Evolutionary conservation across 805 yeast genomes (phyloP).

Genomic region (Debaryomyces castellii): DNA sequence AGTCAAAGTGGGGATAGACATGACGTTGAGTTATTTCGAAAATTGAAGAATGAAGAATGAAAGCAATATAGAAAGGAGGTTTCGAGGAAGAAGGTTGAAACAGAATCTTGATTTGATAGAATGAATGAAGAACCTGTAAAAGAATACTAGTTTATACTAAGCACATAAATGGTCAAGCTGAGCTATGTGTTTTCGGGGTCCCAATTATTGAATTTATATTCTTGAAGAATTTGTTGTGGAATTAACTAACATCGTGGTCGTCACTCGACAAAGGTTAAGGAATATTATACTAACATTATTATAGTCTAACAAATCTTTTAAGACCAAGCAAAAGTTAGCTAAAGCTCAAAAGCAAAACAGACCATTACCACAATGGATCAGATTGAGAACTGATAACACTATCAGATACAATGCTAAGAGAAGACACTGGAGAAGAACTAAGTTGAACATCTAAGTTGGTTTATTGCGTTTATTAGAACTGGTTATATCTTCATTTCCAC

Average conservation of each 20-base stretch:
- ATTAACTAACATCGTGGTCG: not conserved
- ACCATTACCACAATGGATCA: conserved; percentile 99
- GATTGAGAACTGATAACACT: conserved; percentile 96
- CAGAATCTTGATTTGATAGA: too few relatives aligned
- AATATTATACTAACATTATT: conserved; percentile 26
- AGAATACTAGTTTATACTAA: too few relatives aligned
- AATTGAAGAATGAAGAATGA: not conserved
- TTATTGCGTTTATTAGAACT: conserved; percentile 1
- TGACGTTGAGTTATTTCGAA: not conserved
- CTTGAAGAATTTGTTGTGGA: not conserved
- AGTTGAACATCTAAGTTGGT: conserved; percentile 81
- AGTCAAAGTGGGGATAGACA: not conserved
- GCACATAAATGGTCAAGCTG: too few relatives aligned
- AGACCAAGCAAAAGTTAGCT: conserved; percentile 97
- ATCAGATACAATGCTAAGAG: conserved; percentile 99
- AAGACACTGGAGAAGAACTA: conserved; percentile 99
- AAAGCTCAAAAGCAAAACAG: conserved; percentile 99
- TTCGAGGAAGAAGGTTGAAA: too few relatives aligned
- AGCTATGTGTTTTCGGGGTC: too few relatives aligned
- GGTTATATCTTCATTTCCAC: conserved; percentile 2
- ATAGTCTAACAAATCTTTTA: conserved; percentile 93
- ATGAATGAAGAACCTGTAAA: too few relatives aligned
- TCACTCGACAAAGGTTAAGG: not conserved
- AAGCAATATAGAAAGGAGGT: too few relatives aligned
- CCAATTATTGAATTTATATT: too few relatives aligned